Base-by-base conservation (phyloP, 2,329 filamentous ascomycete genomes). In the Aureobasidium melanogenum region DNA sequence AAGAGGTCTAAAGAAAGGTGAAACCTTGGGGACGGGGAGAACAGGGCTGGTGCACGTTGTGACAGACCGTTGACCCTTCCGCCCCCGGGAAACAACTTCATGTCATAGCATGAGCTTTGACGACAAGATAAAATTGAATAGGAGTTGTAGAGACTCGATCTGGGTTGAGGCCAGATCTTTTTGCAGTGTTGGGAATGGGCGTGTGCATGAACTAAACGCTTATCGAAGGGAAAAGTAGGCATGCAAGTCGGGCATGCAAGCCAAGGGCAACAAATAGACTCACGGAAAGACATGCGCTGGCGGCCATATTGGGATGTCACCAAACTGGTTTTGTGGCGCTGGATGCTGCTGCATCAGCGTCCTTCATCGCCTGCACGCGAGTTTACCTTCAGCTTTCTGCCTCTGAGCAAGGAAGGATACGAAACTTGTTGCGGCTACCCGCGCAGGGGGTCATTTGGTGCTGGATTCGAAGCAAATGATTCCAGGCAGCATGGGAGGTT, bases 1-100 rank as follows among this genome's bases (percentile, higher is more conserved):
- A 39, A 58, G 43, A 58, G 55, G 55, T 58, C 55, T 44, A 48
- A 48, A 48, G 12, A 58, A 58, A 43, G 26, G 39, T 58, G 55
- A 58, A 58, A 58, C 43, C 22, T 19, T 34, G 43, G n/a, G n/a
- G 43, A 22, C 19, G 8, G 6, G 22, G 12, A 43, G 17, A 22
- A 43, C 26, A 43, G 7, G 55, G 55, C 43, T 48, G 55, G 55
- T 38, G 55, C 55, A 58, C 55, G 43, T 47, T 58, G 17, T 48
- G 55, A 58, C 55, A 47, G 39, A 24, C 43, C 55, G 55, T 58
- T 58, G 55, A 17, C 43, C 41, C 55, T 58, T 32, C 55, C 55
- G 43, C 43, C 55, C 55, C 55, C 55, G 32, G 55, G 34, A 39
- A 39, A 38, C 34, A 41, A 38, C 34, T 12, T 48, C 43, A 38